These are phyloP conservation scores for Fraxinus quadrangulata DNA, from an alignment of 257 asterid species.

Conservation along the genomic window DNA sequence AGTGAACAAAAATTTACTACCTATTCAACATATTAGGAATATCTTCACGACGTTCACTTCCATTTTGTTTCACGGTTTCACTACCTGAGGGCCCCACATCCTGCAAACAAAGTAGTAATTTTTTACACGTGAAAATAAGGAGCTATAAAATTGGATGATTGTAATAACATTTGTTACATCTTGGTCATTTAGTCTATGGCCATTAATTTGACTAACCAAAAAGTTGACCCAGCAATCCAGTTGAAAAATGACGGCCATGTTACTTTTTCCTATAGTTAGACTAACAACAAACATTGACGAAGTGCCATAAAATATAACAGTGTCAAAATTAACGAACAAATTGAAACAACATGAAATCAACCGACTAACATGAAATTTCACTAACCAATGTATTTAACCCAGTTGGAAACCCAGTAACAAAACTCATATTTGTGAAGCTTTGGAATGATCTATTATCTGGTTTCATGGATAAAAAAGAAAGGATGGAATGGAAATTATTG, in stretches of 20 bases:
- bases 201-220: neutral
- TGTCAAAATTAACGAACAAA: neutral
- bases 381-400: neutral
- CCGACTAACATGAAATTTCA: neutral
- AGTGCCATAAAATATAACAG: neutral
- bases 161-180: neutral
- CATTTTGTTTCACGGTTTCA: slow-evolving; percentile 55
- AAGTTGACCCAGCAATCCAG: neutral
- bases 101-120: slow-evolving; percentile 43
- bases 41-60: slow-evolving; percentile 65
- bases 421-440: neutral
- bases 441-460: neutral
- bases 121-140: neutral
- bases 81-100: slow-evolving; percentile 48
- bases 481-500: slow-evolving; percentile 12
- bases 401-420: neutral
- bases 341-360: neutral
- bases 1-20: slow-evolving; percentile 35
- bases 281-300: neutral
- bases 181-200: neutral
- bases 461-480: neutral
- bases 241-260: neutral
- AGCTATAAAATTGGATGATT: neutral
- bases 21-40: slow-evolving; percentile 58
- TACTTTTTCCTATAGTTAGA: neutral